Evolutionary conservation across 345 rosid species (phyloP), one percentile per base, ranked within the genome.

Genomic region (Brassica juncea): DNA sequence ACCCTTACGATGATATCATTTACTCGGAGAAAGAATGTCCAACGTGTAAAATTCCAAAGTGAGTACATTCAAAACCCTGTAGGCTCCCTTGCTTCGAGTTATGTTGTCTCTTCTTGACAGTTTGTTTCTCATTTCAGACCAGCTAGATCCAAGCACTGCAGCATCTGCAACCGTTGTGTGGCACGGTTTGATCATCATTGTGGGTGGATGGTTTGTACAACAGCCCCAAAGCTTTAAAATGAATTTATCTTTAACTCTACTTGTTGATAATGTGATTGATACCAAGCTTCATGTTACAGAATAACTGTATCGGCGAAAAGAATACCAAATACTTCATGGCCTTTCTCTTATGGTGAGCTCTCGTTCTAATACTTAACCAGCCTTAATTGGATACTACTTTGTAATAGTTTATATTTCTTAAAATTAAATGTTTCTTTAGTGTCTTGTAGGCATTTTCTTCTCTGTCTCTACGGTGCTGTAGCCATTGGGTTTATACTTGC

Each of bases 131-230:
- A n/a, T 81, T 81, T 30, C 77, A 94, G 98, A 83, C 99, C 99
- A 81, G 97, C 99, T 74, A 89, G 99, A 85, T 94, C 97, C 77
- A 94, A 94, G 85, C 97, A 92, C 74, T 94, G 99, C 81, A 87
- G 99, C 87, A 86, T 94, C 82, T 94, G 97, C 59, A 83, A 88
- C 80, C 90, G 95, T 12, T 94, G 99, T 85, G 93, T 94, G 54
- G 98, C 97, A 25, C 93, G 99, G 47, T 94, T 94, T 83, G 99
- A 94, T 67, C 99, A 94, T 85, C 99, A 94, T 70, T 94, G 97
- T 83, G 97, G 97, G 39, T 94, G 99, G 99, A 94, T 92, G 99
- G 99, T 94, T 74, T 2, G 89, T 66, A 14, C 78, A 52, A 32
- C 70, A 14, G 1, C 44, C 55, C 47, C 4, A 10, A 39, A 12